Evolutionary conservation across 1,284 basidiomycete species (phyloP).

Genomic region (Testicularia cyperi): DNA sequence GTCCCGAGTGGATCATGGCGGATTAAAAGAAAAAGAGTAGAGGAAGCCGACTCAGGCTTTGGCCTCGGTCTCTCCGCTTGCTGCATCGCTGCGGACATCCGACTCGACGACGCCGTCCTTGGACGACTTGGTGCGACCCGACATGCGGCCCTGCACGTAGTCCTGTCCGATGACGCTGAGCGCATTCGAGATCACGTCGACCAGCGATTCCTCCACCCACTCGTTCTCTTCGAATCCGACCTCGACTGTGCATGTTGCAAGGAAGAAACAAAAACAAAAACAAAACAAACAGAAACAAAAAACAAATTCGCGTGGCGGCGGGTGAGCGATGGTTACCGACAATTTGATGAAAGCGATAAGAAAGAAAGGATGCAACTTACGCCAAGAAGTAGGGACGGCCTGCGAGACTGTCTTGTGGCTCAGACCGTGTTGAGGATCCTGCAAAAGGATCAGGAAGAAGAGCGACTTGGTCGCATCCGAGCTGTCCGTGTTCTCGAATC

Average conservation of each 20-base stretch:
- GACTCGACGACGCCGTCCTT: slow-evolving; percentile 23
- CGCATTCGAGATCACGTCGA: slow-evolving; percentile 53
- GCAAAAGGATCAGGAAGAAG: slow-evolving; percentile 49
- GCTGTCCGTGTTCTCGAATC: not conserved
- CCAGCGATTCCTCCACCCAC: slow-evolving; percentile 57
- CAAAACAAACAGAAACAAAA: too few species aligned
- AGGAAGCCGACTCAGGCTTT: too few species aligned
- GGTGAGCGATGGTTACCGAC: too few species aligned
- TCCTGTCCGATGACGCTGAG: slow-evolving; percentile 52
- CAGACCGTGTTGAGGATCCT: slow-evolving; percentile 52
- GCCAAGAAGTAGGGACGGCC: slow-evolving; percentile 50
- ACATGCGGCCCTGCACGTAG: slow-evolving; percentile 50
- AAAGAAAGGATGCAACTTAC: too few species aligned
- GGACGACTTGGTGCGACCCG: slow-evolving; percentile 34
- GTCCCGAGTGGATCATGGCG: too few species aligned
- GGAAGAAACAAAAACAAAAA: not conserved
- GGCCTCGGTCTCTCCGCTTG: too few species aligned
- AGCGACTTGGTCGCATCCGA: slow-evolving; percentile 18
- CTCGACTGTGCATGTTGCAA: slow-evolving; percentile 36
- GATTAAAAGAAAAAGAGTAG: too few species aligned
- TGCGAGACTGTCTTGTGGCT: slow-evolving; percentile 54
- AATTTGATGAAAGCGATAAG: too few species aligned
- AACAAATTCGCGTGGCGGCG: too few species aligned
- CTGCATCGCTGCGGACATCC: too few species aligned
- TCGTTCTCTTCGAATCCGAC: slow-evolving; percentile 51